Conservation (phyloP, 139 green algal species). For the Micractinium conductrix region DNA sequence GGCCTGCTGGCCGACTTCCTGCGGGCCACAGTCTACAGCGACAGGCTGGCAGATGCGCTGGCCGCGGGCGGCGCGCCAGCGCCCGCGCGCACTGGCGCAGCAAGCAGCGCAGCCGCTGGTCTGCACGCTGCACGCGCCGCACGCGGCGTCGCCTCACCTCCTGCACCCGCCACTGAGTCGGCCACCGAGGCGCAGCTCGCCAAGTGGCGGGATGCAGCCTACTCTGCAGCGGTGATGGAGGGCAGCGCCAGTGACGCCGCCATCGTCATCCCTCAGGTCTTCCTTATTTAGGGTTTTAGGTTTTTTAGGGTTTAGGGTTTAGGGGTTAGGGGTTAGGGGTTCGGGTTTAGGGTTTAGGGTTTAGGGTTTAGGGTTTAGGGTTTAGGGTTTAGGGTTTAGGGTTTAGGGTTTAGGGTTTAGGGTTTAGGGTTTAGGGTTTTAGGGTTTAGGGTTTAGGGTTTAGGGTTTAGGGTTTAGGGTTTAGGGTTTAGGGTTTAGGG, state of each 20-base stretch:
- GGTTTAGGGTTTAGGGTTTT: too few relatives aligned
- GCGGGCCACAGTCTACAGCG: not conserved
- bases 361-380: too few relatives aligned
- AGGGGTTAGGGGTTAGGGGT: too few relatives aligned
- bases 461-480: too few relatives aligned
- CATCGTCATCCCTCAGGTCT: not conserved
- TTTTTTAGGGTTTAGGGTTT: too few relatives aligned
- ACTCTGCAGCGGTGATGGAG: not conserved
- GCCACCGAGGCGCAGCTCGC: not conserved
- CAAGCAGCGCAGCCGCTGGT: not conserved
- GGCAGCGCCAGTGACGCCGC: not conserved
- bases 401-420: too few relatives aligned
- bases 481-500: too few relatives aligned
- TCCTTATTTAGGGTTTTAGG: too few relatives aligned
- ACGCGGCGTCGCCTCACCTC: not conserved
- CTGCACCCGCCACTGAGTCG: not conserved
- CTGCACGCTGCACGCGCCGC: not conserved
- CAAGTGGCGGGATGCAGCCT: not conserved
- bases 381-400: too few relatives aligned
- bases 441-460: too few relatives aligned
- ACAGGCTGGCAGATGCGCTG: not conserved
- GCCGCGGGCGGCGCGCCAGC: not conserved
- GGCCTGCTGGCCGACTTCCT: constrained; percentile 14
- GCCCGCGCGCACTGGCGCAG: not conserved
- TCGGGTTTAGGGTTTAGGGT: too few relatives aligned